Conservation (phyloP, 2,329 filamentous ascomycete genomes). For the Macrophomina pseudophaseolina region DNA sequence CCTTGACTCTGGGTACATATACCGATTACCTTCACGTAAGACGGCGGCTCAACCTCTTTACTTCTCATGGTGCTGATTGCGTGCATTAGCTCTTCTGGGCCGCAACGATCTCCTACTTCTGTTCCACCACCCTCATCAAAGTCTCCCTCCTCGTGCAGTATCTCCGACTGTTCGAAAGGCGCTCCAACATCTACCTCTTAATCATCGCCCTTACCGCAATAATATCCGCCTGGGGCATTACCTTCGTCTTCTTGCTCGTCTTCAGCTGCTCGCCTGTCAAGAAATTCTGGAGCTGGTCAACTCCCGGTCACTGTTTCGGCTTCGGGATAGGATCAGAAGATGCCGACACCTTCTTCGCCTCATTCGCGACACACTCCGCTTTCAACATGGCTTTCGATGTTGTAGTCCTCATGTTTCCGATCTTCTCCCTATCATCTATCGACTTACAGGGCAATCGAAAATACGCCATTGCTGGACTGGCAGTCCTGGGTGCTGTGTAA, state of each 20-base stretch:
- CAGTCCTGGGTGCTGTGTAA: slow-evolving; percentile 40
- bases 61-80: not conserved
- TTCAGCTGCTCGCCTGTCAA: slow-evolving; percentile 39
- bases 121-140: slow-evolving; percentile 43
- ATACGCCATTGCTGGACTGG: slow-evolving; percentile 31
- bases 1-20: slow-evolving; percentile 30
- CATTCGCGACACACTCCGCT: slow-evolving; percentile 37
- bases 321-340: slow-evolving; percentile 41
- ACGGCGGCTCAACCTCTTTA: not conserved
- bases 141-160: slow-evolving; percentile 46
- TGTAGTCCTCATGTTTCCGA: slow-evolving; percentile 37
- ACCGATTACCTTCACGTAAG: slow-evolving; percentile 40
- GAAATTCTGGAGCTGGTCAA: slow-evolving; percentile 38
- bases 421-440: slow-evolving; percentile 40
- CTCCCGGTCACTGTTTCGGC: slow-evolving; percentile 38
- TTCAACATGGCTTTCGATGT: slow-evolving; percentile 43
- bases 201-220: slow-evolving; percentile 34
- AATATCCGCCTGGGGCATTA: slow-evolving; percentile 37
- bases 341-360: slow-evolving; percentile 35
- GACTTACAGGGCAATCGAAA: slow-evolving; percentile 39
- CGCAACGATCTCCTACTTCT: slow-evolving; percentile 39
- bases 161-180: slow-evolving; percentile 40
- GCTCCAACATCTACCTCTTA: slow-evolving; percentile 31
- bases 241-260: slow-evolving; percentile 38
- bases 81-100: slow-evolving; percentile 37